Base-by-base conservation (phyloP, 495 filamentous ascomycete genomes). In the Penicillium waksmanii region DNA sequence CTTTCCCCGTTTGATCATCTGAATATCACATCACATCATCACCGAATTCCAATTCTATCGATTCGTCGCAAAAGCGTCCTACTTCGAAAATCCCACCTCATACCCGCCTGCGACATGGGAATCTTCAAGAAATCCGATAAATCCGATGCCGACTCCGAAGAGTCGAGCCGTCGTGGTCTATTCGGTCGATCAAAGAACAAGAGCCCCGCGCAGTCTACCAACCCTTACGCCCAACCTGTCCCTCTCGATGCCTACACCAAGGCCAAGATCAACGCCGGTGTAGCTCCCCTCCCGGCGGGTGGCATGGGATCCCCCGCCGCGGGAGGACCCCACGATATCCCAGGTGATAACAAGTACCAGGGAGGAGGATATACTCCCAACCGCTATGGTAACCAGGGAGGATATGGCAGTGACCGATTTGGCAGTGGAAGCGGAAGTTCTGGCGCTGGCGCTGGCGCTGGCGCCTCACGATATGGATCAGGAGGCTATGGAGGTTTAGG, bases 401-500 rank as follows among this genome's bases (percentile, higher is more conserved):
- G 87, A 47, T 91, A 90, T 65, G 89, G 88, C 12, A 72, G 71
- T 19, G 85, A 85, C 67, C 78, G 84, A 67, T 92, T 87, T 58
- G 83, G 84, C 15, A 31, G 27, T 8, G 27, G 27, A 47, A 75
- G 66, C 53, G 54, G 40, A 1, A 61, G 55, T 51, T 55, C 63
- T 15, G 71, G 73, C 53, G 64, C 60, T 67, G 65, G 70, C 53
- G 66, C 61, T 67, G 64, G 70, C 53, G 66, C 63, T 42, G 60
- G 62, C 17, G 57, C 64, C 31, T 65, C 80, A 31, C 75, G 75
- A 55, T 79, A 84, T 57, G 83, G 88, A 36, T 73, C 82, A 52
- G 87, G 89, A 58, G 90, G 90, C 49, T 94, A 94, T 65, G 90
- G 90, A 47, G 88, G 88, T 25, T 64, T 92, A 46, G 88, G 87